Evolutionary conservation across 2,329 filamentous ascomycete species (phyloP), one percentile per base, ranked within the genome.

Genomic region (Pseudocercospora eumusae): DNA sequence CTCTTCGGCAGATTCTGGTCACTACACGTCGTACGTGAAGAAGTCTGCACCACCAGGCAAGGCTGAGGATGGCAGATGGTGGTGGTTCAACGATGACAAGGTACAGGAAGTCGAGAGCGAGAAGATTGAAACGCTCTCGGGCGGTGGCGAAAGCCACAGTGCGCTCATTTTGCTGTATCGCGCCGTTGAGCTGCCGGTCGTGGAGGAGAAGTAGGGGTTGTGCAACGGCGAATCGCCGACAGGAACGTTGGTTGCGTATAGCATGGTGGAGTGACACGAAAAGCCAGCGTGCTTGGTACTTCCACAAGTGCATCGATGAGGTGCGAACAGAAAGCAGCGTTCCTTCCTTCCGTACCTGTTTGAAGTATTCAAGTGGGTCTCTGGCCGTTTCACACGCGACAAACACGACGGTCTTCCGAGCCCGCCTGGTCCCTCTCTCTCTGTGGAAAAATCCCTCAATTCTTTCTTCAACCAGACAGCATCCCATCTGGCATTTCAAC

Each of bases 51-150:
- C 88, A 15, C 86, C 87, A 72, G 92, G 91, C 68, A 91, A 92
- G 80, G 87, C 90, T 72, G 92, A 96, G 74, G 92, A 96, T 73
- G 92, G 91, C 69, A 96, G 92, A 72, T 99, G 95, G 95, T 99
- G 95, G 93, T 99, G 95, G 93, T 99, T 99, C 84, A 98, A 99
- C 77, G 95, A 99, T 72, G 93, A 99, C 75, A 96, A 92, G 80
- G 95, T 99, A 33, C 87, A 89, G 13, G 95, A 99, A 80, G 95
- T 99, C 27, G 87, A 91, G 15, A 82, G 86, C 25, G 93, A 98
- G 71, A 95, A 96, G 81, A 96, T 99, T 68, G 90, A 93, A 74
- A 89, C 88, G 3, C 83, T 99, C 56, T 85, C 92, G 56, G 96
- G 95, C 62, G 95, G 96, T 72, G 82, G 82, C 68, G 91, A 95